Evolutionary conservation across 768 basidiomycete species (phyloP), one percentile per base, ranked within the genome.

Genomic region (Chiua virens): DNA sequence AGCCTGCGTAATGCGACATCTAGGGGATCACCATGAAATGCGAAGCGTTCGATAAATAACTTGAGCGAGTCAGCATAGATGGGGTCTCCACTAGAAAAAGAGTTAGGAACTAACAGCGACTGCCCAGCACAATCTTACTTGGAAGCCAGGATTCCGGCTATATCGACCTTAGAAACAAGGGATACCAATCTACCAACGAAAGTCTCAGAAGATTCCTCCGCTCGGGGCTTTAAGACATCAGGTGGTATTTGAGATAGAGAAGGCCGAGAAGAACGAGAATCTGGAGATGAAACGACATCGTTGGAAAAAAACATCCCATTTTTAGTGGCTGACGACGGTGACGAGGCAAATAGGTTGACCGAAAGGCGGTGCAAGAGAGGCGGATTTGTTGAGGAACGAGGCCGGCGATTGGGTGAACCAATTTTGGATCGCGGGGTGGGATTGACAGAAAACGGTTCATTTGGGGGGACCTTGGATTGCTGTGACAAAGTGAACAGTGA

Each of bases 1-100:
- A 99, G 66, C 62, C 84, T 85, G 36, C 97, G 86, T 37, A 99
- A 73, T 18, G 97, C 91, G 27, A 98, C 83, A 64, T 99, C 97
- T 30, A 99, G 78, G 10, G 97, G 88, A 59, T 92, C 85, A 41
- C 79, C 75, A 17, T 69, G 67, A 63, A 98, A 97, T 56, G 86
- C 79, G 66, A 98, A 98, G 38, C 78, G 78, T 41, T 73, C 73
- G 53, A 98, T 79, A 65, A 92, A 95, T 13, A 77, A 62, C 49
- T 77, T 76, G 44, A 98, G 77, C 4, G 93, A 87, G 48, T 78
- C 71, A 4, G 74, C 66, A 65, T 95, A 80, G 48, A 93, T 87
- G 5, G 73, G 62, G 50, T 93, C 90, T 36, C 80, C 75, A 59
- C 95, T 97, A 55, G 27, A 38, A 15, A 53, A 36, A 30, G 42